Evolutionary conservation across 2,329 filamentous ascomycete species (phyloP).

Genomic region (Cladophialophora exuberans): DNA sequence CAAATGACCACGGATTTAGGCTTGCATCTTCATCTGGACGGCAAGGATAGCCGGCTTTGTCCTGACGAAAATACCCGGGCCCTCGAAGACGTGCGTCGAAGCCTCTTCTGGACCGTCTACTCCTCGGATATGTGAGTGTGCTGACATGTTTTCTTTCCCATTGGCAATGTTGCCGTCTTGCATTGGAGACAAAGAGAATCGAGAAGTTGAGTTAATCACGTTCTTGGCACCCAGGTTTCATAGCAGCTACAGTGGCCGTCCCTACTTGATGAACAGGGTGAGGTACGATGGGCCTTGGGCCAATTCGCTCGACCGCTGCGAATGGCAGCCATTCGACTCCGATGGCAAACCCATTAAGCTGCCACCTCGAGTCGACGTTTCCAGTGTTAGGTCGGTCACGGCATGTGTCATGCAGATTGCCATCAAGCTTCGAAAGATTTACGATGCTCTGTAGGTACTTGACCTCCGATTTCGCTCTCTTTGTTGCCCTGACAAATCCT

Average conservation of each 20-base stretch:
- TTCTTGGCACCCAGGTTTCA: neutral
- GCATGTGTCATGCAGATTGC: constrained; percentile 5
- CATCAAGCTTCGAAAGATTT: constrained; percentile 7
- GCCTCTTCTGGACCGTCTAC: constrained; percentile 45
- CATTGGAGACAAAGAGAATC: neutral
- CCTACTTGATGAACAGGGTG: constrained; percentile 10
- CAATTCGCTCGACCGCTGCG: neutral
- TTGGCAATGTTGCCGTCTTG: neutral
- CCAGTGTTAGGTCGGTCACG: neutral
- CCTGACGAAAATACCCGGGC: neutral
- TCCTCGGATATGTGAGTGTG: constrained; percentile 18
- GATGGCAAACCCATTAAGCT: neutral
- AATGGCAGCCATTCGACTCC: constrained; percentile 3
- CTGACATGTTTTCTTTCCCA: no score
- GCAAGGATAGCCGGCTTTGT: neutral
- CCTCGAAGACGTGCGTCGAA: constrained; percentile 30
- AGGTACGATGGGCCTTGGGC: neutral
- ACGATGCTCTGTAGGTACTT: constrained; percentile 1
- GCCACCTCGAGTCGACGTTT: neutral
- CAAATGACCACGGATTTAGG: constrained; percentile 50
- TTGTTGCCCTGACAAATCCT: neutral
- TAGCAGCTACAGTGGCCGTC: constrained; percentile 9
- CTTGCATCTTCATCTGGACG: constrained; percentile 38
- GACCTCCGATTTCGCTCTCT: neutral
- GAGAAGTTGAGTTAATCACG: neutral